Conservation (phyloP, 2,329 filamentous ascomycete species). For the Penicillium palitans region DNA sequence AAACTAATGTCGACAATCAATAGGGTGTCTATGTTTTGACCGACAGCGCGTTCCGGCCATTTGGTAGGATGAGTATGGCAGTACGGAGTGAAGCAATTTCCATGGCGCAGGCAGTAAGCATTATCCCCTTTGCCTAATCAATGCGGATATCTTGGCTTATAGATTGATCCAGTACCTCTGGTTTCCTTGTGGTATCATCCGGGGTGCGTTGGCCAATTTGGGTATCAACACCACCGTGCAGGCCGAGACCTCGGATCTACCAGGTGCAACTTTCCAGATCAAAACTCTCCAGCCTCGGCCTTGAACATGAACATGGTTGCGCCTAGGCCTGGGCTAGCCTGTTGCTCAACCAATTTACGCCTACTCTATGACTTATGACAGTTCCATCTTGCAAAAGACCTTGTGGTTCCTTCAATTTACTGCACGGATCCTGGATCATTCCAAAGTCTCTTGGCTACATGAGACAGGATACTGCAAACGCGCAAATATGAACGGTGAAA, state of each 20-base stretch:
- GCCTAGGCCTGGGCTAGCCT: constrained; percentile 9
- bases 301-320: constrained; percentile 41
- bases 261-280: constrained; percentile 91
- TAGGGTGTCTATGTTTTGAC: constrained; percentile 94
- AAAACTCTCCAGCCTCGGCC: constrained; percentile 73
- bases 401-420: not conserved
- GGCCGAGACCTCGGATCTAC: constrained; percentile 83
- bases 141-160: constrained; percentile 1
- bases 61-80: constrained; percentile 85
- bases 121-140: not conserved
- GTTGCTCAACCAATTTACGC: not conserved
- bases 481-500: constrained; percentile 5
- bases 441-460: not conserved
- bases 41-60: constrained; percentile 85
- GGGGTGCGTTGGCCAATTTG: constrained; percentile 87
- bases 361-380: not conserved
- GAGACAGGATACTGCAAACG: not conserved
- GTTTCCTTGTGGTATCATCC: constrained; percentile 90
- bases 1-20: not conserved
- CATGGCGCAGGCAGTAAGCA: constrained; percentile 73
- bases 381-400: not conserved
- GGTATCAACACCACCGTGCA: constrained; percentile 90
- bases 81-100: constrained; percentile 69
- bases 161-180: constrained; percentile 71
- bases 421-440: not conserved